Evolutionary conservation across 2,329 filamentous ascomycete species (phyloP).

Genomic region (Berkeleyomyces rouxiae): DNA sequence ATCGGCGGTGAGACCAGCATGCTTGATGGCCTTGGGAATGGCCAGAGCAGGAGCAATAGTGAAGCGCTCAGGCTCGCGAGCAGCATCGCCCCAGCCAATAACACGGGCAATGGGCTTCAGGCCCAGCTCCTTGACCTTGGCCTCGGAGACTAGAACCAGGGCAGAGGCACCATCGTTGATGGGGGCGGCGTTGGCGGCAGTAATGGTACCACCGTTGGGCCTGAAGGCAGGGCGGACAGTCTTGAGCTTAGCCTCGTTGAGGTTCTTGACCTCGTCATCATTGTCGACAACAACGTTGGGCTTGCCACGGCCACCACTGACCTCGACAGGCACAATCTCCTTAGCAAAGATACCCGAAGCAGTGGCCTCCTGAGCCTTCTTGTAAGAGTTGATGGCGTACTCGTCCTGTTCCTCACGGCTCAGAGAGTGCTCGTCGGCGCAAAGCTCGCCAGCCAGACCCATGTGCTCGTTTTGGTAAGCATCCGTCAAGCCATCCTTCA

Average conservation of each 20-base stretch:
- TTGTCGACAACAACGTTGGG: constrained; percentile 61
- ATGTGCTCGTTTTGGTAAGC: constrained; percentile 95
- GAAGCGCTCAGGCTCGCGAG: constrained; percentile 82
- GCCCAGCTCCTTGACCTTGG: constrained; percentile 78
- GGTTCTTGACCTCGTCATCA: constrained; percentile 94
- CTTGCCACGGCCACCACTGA: constrained; percentile 81
- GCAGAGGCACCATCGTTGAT: constrained; percentile 91
- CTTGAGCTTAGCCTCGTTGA: constrained; percentile 69
- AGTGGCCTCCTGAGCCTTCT: constrained; percentile 77
- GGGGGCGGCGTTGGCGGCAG: constrained; percentile 88
- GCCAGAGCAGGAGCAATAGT: constrained; percentile 85
- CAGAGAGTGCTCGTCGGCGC: constrained; percentile 67
- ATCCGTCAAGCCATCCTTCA: constrained; percentile 89
- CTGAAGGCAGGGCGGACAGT: constrained; percentile 73
- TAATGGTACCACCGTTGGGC: constrained; percentile 70
- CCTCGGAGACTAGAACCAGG: constrained; percentile 83
- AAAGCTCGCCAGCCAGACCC: constrained; percentile 86
- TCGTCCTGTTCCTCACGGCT: constrained; percentile 78
- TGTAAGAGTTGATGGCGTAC: constrained; percentile 88
- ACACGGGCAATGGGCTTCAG: constrained; percentile 93
- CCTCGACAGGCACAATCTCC: constrained; percentile 81
- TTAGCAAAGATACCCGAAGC: constrained; percentile 63
- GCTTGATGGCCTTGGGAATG: constrained; percentile 93
- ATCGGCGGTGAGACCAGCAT: constrained; percentile 64
- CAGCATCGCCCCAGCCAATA: constrained; percentile 91